Conservation (phyloP, 164 flowering plant species). For the Tetracentron sinense region DNA sequence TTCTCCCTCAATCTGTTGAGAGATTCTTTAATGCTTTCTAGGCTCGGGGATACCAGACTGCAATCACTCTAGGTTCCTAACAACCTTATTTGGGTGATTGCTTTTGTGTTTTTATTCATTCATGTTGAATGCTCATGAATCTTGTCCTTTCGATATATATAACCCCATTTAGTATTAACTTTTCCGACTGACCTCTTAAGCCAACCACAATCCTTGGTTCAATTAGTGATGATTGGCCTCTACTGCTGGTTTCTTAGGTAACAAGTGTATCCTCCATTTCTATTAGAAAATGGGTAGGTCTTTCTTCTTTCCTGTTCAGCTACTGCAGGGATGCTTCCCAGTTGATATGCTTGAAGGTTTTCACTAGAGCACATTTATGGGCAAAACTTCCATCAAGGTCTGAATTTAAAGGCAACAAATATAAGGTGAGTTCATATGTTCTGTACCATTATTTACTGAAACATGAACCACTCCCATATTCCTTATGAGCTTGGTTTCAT, state of each 20-base stretch:
- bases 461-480: no score
- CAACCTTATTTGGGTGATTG: conserved; percentile 11
- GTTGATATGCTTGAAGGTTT: no score
- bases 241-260: background rate
- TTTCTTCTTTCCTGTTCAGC: no score
- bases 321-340: no score
- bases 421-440: no score
- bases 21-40: conserved; percentile 12
- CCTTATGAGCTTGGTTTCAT: no score
- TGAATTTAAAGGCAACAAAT: no score
- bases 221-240: background rate
- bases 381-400: no score
- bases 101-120: background rate
- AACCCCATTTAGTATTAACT: background rate
- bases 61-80: conserved; percentile 1
- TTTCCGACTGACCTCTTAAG: background rate
- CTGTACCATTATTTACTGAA: no score
- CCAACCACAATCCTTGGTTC: background rate
- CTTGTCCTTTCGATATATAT: background rate
- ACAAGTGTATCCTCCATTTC: no score
- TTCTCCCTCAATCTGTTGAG: conserved; percentile 19
- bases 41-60: conserved; percentile 13
- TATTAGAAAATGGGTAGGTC: no score
- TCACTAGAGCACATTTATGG: no score
- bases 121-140: conserved; percentile 1